Evolutionary conservation across 78 protist species (phyloP), one percentile per base, ranked within the genome.

Genomic region (Salpingoeca rosetta): DNA sequence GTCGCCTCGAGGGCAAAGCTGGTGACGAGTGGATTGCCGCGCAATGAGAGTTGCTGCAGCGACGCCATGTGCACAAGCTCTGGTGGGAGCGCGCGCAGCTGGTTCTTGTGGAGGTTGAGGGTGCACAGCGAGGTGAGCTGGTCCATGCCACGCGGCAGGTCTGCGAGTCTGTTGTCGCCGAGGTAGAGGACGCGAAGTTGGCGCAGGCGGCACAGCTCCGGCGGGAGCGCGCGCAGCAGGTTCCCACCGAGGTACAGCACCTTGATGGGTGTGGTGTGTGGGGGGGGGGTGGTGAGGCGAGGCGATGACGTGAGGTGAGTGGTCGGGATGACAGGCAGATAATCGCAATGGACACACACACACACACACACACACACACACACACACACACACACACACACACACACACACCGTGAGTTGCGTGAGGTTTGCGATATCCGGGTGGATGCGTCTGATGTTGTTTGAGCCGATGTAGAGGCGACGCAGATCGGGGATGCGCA

Each of bases 201-300:
- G 11, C 28, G 0, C 45, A 81, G 84, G 37, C 31, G 25, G 38
- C 72, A 0, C 7, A 81, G 3, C 17, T 44, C 17, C 1, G 73
- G 35, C 36, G 73, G 41, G 27, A 81, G 7, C 27, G 3, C 41
- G 31, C 2, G 35, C 31, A 80, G 37, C 28, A 2, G 65, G 73
- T 80, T 80, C 36, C 83, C 83, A 39, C 83, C 83, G 40, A 80
- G 83, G 26, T 80, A 80, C 43, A 80, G 38, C 75, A 44, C 73
- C 75, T 44, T 42, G 39, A n/a, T n/a, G n/a, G n/a, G n/a, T n/a
- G n/a, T n/a, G n/a, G n/a, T n/a, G n/a, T n/a, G n/a, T n/a, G n/a
- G n/a, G n/a, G n/a, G n/a, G n/a, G n/a, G n/a, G n/a, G n/a, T n/a
- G n/a, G n/a, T n/a, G n/a, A n/a, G n/a, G n/a, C n/a, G n/a, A n/a